phyloP scores from a whole-genome alignment of 768 basidiomycete species.

The Termitomyces sp. region DNA sequence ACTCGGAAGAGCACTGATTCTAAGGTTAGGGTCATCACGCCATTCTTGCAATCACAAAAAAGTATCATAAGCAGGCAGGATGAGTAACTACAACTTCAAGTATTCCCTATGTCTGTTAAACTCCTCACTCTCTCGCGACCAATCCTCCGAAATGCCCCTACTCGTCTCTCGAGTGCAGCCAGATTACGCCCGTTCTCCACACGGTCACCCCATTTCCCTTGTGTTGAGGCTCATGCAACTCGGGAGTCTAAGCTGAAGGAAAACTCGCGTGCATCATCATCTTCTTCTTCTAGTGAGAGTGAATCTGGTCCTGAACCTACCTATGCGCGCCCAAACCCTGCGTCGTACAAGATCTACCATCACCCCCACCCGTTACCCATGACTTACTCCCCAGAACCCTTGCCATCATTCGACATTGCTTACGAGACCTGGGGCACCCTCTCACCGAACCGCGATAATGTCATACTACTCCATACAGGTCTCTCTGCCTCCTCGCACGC shows the following conservation, averaged over 20 bases:
- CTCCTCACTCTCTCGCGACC: conserved; percentile 2
- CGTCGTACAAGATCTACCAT: conserved; percentile 68
- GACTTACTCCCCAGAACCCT: conserved; percentile 43
- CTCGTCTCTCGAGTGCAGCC: background rate
- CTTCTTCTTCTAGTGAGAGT: conserved; percentile 16
- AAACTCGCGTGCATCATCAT: conserved; percentile 19
- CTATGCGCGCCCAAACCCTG: conserved; percentile 76
- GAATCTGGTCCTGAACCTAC: conserved; percentile 77
- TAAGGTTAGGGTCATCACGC: conserved; percentile 20
- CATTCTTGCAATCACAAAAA: conserved; percentile 6
- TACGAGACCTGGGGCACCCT: conserved; percentile 99
- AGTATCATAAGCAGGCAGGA: background rate
- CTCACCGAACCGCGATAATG: conserved; percentile 75
- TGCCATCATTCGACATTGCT: conserved; percentile 80
- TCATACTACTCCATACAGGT: conserved; percentile 93
- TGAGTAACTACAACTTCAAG: background rate
- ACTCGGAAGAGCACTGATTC: conserved; percentile 9
- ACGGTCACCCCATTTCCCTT: conserved; percentile 50
- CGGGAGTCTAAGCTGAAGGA: conserved; percentile 53
- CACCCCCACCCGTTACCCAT: conserved; percentile 62
- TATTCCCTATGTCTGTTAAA: conserved; percentile 11
- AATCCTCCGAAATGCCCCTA: background rate
- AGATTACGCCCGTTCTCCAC: conserved; percentile 7
- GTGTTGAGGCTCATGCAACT: conserved; percentile 78
- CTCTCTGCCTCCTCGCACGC: conserved; percentile 96